Evolutionary conservation across 2,329 filamentous ascomycete species (phyloP), one percentile per base, ranked within the genome.

Genomic region (Trichoderma gracile): DNA sequence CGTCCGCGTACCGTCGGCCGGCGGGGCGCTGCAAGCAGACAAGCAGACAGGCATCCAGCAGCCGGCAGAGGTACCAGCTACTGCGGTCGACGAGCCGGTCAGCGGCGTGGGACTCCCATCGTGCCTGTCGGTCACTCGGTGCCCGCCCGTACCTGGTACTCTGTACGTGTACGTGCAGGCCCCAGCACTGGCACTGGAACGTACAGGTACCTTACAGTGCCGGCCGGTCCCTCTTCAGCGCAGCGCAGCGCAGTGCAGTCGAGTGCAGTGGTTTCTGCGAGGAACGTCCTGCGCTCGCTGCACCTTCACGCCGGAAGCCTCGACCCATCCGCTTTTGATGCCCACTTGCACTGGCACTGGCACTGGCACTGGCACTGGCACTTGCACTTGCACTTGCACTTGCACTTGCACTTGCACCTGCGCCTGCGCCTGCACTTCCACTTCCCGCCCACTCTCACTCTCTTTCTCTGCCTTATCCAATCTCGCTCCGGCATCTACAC

Each of bases 401-500:
- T 38, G 33, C 33, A 38, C 33, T 38, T 38, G 33, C 33, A 38
- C 33, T 12, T 38, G 30, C 30, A 38, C 33, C 12, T 38, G 33
- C 33, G 14, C 33, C 14, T 38, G 10, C 33, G 14, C 33, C n/a
- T n/a, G n/a, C n/a, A n/a, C n/a, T n/a, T n/a, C n/a, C n/a, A n/a
- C n/a, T n/a, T 65, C 66, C 68, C 63, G 65, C 57, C 61, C 64
- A 64, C 60, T 57, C 65, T 57, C 54, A 21, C 12, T 14, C 12
- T 38, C 33, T 38, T 3, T 30, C 30, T 30, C 30, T 30, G 2
- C 12, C 12, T 3, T 47, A 64, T 47, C 57, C 27, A 66, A 53
- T 63, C 64, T 67, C 63, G 62, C 69, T 67, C 68, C 68, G 57
- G 67, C 69, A 71, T 72, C 71, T 67, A 66, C 70, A 65, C 66